phyloP scores from a whole-genome alignment of 2,329 filamentous ascomycete species.

The Fusarium nelsonii region DNA sequence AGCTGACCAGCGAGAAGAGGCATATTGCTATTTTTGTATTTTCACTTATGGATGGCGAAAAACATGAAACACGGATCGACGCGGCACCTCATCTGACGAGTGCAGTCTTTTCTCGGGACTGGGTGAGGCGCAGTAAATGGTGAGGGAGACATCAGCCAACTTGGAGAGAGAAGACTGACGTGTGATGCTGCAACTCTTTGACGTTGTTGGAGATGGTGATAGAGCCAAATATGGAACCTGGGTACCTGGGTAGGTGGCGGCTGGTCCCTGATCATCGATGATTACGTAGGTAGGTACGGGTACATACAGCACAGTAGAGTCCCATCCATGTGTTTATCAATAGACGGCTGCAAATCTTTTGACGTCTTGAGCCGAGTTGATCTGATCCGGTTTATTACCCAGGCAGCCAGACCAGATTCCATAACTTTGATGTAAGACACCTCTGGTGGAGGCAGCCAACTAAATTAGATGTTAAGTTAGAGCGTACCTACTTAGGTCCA shows the following conservation, averaged over 20 bases:
- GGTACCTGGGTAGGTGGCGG: neutral
- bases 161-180: constrained; percentile 33
- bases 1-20: constrained; percentile 4
- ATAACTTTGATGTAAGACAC: neutral
- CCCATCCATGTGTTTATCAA: constrained; percentile 21
- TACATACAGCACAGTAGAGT: neutral
- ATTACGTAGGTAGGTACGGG: neutral
- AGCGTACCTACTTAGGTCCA: constrained; percentile 4
- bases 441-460: constrained; percentile 13
- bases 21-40: constrained; percentile 20
- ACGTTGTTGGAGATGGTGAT: constrained; percentile 14
- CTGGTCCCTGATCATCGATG: constrained; percentile 18
- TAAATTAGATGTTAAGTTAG: neutral
- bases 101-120: constrained; percentile 21
- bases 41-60: constrained; percentile 26
- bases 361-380: neutral
- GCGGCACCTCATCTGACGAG: constrained; percentile 33
- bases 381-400: neutral
- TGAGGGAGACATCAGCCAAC: constrained; percentile 9
- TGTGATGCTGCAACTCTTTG: constrained; percentile 30
- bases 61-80: constrained; percentile 42
- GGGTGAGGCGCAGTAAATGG: constrained; percentile 19
- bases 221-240: constrained; percentile 39
- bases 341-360: constrained; percentile 3
- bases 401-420: neutral